Conservation (phyloP, 1,139 yeast genomes). For the Protomyces pachydermus region DNA sequence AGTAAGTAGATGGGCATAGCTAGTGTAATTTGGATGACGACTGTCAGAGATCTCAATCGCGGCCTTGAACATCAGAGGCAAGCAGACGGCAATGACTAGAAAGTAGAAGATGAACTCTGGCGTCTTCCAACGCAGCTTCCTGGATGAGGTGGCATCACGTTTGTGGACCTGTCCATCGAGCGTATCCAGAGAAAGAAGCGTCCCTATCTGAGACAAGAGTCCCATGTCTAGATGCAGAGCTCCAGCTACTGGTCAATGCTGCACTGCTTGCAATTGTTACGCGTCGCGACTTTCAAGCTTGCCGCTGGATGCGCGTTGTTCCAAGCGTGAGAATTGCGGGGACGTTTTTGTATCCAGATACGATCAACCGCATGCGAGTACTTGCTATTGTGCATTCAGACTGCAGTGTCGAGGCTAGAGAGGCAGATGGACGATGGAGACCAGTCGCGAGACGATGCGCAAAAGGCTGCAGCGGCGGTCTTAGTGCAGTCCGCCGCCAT, state of each 20-base stretch:
- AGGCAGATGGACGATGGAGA: neutral
- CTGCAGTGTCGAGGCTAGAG: neutral
- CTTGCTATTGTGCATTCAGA: neutral
- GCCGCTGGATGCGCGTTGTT: neutral
- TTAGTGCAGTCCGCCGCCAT: slow-evolving; percentile 80
- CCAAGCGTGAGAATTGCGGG: neutral
- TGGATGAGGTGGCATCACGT: neutral
- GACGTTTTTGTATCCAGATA: neutral
- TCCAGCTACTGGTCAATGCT: neutral
- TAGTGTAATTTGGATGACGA: slow-evolving; percentile 63
- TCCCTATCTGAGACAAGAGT: neutral
- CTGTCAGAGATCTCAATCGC: slow-evolving; percentile 23
- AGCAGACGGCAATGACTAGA: slow-evolving; percentile 5
- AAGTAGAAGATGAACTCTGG: slow-evolving; percentile 26
- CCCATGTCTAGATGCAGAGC: neutral
- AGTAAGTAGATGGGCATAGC: slow-evolving; percentile 64
- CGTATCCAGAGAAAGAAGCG: slow-evolving; percentile 14
- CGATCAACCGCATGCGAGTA: no score
- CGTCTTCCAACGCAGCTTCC: slow-evolving; percentile 23
- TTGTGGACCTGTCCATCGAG: slow-evolving; percentile 18
- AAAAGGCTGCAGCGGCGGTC: slow-evolving; percentile 72
- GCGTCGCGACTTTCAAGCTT: neutral
- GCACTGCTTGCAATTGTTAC: neutral
- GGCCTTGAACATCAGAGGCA: slow-evolving; percentile 22
- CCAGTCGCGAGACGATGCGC: slow-evolving; percentile 1